Conservation (phyloP, 768 basidiomycete genomes). For the Boletus coccyginus region DNA sequence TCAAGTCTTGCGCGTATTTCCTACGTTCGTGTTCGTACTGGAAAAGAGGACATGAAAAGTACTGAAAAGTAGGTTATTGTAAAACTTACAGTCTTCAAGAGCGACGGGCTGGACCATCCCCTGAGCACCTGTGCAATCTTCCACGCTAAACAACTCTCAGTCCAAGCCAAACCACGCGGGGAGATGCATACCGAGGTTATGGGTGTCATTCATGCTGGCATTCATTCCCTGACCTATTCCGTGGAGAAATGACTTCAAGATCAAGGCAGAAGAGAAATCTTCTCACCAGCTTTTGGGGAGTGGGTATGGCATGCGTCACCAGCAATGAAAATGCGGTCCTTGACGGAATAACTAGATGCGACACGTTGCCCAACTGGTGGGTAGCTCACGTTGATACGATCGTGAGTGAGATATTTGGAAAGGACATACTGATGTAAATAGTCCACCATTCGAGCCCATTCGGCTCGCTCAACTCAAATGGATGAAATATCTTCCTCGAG, state of each 20-base stretch:
- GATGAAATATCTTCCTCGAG: constrained; percentile 53
- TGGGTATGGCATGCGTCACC: constrained; percentile 60
- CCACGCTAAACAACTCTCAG: constrained; percentile 47
- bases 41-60: background rate
- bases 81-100: constrained; percentile 41
- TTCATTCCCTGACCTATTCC: constrained; percentile 50
- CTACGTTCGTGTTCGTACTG: constrained; percentile 71
- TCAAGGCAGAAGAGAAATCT: constrained; percentile 20
- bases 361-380: constrained; percentile 69
- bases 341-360: constrained; percentile 56
- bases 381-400: background rate
- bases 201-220: constrained; percentile 52
- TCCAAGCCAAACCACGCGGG: background rate
- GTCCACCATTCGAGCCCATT: constrained; percentile 68
- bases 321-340: constrained; percentile 71
- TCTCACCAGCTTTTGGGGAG: constrained; percentile 48
- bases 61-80: background rate
- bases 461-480: constrained; percentile 50
- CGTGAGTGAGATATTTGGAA: background rate
- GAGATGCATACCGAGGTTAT: constrained; percentile 41
- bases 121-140: constrained; percentile 48
- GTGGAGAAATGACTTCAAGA: background rate
- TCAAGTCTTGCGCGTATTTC: constrained; percentile 69
- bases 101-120: constrained; percentile 37
- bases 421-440: constrained; percentile 57